Conservation (phyloP, 805 yeast genomes). For the Candida boidinii region DNA sequence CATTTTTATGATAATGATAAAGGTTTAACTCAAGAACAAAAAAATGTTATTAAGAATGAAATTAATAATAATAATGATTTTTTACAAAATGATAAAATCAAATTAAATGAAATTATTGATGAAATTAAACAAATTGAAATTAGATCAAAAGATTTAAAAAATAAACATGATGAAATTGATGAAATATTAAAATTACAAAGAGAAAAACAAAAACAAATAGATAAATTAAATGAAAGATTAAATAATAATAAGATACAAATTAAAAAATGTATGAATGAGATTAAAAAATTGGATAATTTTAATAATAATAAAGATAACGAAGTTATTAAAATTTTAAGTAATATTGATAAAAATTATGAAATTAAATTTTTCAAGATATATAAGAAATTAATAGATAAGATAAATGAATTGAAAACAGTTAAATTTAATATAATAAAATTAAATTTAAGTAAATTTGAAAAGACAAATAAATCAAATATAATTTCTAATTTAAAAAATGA, state of each 20-base stretch:
- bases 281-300: constrained; percentile 1
- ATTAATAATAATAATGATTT: constrained; percentile 7
- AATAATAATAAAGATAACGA: not conserved
- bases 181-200: not conserved
- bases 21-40: constrained; percentile 23
- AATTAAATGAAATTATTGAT: constrained; percentile 4
- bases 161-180: too few species aligned
- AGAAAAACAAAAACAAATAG: not conserved
- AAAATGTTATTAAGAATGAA: constrained; percentile 7
- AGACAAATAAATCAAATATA: constrained; percentile 21
- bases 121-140: not conserved
- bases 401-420: constrained; percentile 18
- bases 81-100: constrained; percentile 7
- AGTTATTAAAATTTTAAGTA: constrained; percentile 1
- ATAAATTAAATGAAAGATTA: constrained; percentile 1
- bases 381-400: constrained; percentile 18
- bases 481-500: constrained; percentile 14
- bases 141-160: constrained; percentile 1
- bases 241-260: constrained; percentile 1
- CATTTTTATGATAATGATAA: constrained; percentile 26
- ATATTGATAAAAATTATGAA: not conserved
- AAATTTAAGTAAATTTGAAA: constrained; percentile 16
- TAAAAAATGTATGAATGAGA: not conserved
- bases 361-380: not conserved
- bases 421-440: constrained; percentile 23